Percentiles rank a stretch among this genome's conserved stretches.
These are phyloP conservation scores for Sedum album DNA, from an alignment of 164 flowering plant genomes.

Conservation along the genomic window DNA sequence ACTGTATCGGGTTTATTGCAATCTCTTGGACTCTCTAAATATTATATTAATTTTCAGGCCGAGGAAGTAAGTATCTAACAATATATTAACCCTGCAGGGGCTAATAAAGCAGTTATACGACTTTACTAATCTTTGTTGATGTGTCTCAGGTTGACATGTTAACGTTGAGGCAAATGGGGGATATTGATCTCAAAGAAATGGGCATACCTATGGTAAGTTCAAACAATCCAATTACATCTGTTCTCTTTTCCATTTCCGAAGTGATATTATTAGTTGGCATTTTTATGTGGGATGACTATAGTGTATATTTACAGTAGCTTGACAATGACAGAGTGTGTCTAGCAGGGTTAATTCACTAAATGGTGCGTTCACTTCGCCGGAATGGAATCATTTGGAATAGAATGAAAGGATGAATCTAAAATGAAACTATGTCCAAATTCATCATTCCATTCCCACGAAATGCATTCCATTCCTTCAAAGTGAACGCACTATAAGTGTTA, in stretches of 20 bases:
- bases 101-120: not conserved
- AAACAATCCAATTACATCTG: not conserved
- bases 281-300: not conserved
- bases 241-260: not conserved
- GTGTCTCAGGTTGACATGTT: slow-evolving; percentile 30
- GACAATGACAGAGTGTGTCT: not conserved
- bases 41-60: slow-evolving; percentile 33
- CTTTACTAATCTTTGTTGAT: not conserved
- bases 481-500: too few relatives aligned
- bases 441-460: too few relatives aligned
- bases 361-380: too few relatives aligned
- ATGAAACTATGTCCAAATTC: too few relatives aligned
- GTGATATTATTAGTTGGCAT: not conserved
- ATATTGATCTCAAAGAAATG: slow-evolving; percentile 33
- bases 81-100: not conserved
- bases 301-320: not conserved
- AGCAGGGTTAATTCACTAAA: not conserved
- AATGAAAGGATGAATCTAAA: too few relatives aligned
- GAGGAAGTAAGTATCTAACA: slow-evolving; percentile 31
- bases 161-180: slow-evolving; percentile 35
- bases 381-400: too few relatives aligned
- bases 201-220: slow-evolving; percentile 36
- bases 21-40: slow-evolving; percentile 36
- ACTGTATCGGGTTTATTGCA: slow-evolving; percentile 33
- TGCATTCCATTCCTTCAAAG: too few relatives aligned